Conservation (phyloP, 768 basidiomycete species). For the Infundibulicybe gibba region DNA sequence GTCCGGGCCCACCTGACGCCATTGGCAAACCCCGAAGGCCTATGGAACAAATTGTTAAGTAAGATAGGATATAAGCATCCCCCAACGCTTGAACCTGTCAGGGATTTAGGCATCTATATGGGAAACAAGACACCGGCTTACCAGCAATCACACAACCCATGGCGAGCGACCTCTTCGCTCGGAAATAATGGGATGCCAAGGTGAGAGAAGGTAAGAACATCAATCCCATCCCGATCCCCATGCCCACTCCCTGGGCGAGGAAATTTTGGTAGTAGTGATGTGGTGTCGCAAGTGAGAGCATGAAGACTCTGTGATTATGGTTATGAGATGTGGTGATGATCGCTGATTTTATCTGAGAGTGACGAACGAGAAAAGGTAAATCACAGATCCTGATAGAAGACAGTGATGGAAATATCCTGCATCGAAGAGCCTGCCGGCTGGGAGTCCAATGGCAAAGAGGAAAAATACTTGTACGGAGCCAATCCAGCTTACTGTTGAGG, state of each 20-base stretch:
- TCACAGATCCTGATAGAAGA: background rate
- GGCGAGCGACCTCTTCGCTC: constrained; percentile 31
- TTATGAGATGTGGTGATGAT: background rate
- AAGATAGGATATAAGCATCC: constrained; percentile 51
- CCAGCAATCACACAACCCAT: constrained; percentile 39
- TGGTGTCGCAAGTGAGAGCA: constrained; percentile 38
- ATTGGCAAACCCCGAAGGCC: constrained; percentile 33
- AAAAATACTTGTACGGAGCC: constrained; percentile 51
- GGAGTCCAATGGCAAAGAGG: constrained; percentile 40
- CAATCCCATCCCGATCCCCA: constrained; percentile 49
- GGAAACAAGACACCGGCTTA: background rate
- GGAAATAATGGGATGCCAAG: constrained; percentile 43
- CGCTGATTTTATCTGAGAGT: background rate
- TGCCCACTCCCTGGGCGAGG: constrained; percentile 41
- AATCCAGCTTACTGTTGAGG: constrained; percentile 31
- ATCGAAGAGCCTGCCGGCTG: constrained; percentile 47
- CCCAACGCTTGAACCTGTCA: constrained; percentile 41
- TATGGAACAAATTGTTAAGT: constrained; percentile 41
- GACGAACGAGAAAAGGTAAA: background rate
- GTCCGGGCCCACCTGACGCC: constrained; percentile 34
- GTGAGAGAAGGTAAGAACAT: constrained; percentile 48
- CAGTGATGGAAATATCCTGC: constrained; percentile 38
- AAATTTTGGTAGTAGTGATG: constrained; percentile 41
- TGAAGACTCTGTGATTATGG: constrained; percentile 25
- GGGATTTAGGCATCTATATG: background rate